Base-by-base conservation (phyloP, 2,329 filamentous ascomycete species). In the Talaromyces sp. region DNA sequence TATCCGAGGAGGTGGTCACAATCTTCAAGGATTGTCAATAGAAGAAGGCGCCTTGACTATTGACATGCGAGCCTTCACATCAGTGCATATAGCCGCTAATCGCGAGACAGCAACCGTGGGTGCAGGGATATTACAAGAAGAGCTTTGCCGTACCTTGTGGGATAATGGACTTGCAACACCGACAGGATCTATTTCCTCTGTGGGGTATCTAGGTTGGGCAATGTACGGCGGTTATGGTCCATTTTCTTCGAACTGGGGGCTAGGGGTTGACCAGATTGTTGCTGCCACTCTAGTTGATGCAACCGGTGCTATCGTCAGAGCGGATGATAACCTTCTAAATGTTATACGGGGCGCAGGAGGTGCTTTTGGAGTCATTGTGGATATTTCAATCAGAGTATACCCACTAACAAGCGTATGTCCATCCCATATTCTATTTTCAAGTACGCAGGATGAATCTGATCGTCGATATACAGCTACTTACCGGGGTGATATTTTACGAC, bases 331-430 rank as follows among this genome's bases (percentile, higher is more conserved):
- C 10, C 59, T 80, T 35, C 62, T 79, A 19, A 70, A 69, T 49
- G 76, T 71, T 0, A 73, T 80, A 19, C 68, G 77, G 1, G 78
- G 78, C 2, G 77, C 69, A 4, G 77, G 77, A 27, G 73, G 76
- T 4, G 68, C 68, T 11, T 72, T 79, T 26, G 77, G 75, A 3
- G 66, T 77, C 11, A 74, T 80, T 49, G 70, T 76, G 8, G 75
- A 79, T 60, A 41, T 79, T 7, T 73, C 69, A 2, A 69, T 80
- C 60, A 78, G 74, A 61, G 65, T 78, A 2, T 78, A 79, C 59
- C 55, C 49, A 21, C 27, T 60, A 24, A 60, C 53, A 43, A 54
- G 46, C 35, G 59, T 58, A 57, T 50, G 59, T 57, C 17, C 8
- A 11, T 24, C 1, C 7, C 7, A 38, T 38, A 5, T n/a, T 26